Base-by-base conservation (phyloP, 225 moss, liverwort and hornwort genomes). In the Climacium dendroides region DNA sequence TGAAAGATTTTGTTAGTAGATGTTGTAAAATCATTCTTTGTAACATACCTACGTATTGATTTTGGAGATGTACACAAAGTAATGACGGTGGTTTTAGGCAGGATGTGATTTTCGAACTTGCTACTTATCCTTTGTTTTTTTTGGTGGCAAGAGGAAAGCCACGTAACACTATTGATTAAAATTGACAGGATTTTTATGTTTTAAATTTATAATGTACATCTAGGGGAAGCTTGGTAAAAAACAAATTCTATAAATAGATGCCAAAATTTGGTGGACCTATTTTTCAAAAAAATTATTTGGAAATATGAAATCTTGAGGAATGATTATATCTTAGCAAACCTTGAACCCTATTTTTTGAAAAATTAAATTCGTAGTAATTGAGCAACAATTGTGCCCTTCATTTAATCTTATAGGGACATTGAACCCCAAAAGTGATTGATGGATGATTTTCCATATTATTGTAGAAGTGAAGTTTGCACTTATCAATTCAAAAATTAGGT, bases 351-450 rank as follows among this genome's bases (percentile, higher is more conserved):
- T 5, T 15, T 70, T 8, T 2, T 2, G 7, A 8, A 69, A 25
- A 41, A 15, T 19, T 13, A 25, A 70, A 22, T 25, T n/a, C n/a
- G n/a, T n/a, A n/a, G n/a, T n/a, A n/a, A 70, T 4, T 14, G 0
- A 1, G 0, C 15, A 5, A 5, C 8, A 41, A 39, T 25, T 0
- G 0, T 41, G 5, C 25, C 41, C 9, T 41, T 41, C 0, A 69
- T 0, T 13, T 39, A 67, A 45, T 1, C 5, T 2, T 41, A 0
- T 2, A 70, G 25, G 14, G 14, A 25, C 1, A 4, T 14, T 70
- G 1, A 39, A 4, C 3, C 1, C 25, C 1, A 5, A 41, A 71
- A 15, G 2, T 5, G 15, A 0, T 9, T 2, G 1, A 43, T 43
- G 41, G 39, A 43, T 41, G 70, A 9, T 15, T 70, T 41, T 25